These are phyloP conservation scores for Ceriops tagal DNA, from an alignment of 345 rosid genomes.

Conservation along the genomic window DNA sequence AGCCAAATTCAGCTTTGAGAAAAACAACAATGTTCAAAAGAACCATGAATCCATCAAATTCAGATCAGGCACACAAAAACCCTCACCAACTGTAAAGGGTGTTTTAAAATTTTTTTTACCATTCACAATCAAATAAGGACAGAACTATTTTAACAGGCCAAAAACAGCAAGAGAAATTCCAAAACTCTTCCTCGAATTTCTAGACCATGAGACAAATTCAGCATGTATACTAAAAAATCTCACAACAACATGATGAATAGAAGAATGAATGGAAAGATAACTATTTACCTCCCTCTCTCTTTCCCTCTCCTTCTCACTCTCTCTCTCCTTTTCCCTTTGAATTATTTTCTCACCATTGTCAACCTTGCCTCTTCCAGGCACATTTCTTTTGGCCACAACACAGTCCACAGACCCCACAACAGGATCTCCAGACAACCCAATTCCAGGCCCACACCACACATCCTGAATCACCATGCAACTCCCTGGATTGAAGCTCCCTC, in stretches of 20 bases:
- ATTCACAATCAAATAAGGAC: neutral
- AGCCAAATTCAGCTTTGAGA: neutral
- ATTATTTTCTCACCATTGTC: constrained; percentile 49
- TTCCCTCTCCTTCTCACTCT: constrained; percentile 28
- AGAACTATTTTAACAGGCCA: neutral
- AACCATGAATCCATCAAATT: neutral
- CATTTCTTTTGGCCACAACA: constrained; percentile 59
- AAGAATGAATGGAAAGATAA: neutral
- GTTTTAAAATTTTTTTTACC: neutral
- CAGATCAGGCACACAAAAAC: neutral
- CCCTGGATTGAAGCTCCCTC: constrained; percentile 21
- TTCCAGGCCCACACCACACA: constrained; percentile 95
- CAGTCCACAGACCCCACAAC: constrained; percentile 59
- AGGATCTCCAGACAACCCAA: constrained; percentile 76
- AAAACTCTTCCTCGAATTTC: too few species aligned
- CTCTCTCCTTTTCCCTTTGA: constrained; percentile 26
- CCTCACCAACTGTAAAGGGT: neutral
- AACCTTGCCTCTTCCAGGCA: constrained; percentile 55
- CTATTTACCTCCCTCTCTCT: constrained; percentile 26
- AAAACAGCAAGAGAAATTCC: neutral
- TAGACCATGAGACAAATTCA: neutral
- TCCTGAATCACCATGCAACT: constrained; percentile 58
- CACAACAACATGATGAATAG: too few species aligned
- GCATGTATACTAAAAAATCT: neutral
- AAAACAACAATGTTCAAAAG: neutral